Conservation (phyloP, 495 filamentous ascomycete species). For the Pseudotulostoma volvatum region DNA sequence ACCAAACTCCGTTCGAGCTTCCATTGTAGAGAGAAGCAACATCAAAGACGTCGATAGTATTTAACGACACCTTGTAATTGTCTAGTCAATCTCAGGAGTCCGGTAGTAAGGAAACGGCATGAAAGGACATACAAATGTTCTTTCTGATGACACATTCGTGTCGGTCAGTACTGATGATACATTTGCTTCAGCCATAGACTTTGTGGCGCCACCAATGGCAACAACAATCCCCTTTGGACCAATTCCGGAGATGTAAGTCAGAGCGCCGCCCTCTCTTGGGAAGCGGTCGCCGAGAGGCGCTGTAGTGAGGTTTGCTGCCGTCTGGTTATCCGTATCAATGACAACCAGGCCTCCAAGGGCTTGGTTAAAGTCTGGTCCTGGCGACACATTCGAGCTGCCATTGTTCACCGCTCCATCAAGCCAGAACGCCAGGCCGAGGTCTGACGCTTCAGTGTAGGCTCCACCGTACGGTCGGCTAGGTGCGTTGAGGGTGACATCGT, state of each 20-base stretch:
- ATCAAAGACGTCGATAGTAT: constrained; percentile 22
- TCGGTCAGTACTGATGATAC: too few species aligned
- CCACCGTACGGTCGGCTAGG: constrained; percentile 20
- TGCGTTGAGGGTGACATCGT: constrained; percentile 14
- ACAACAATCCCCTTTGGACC: constrained; percentile 22
- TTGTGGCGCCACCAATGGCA: constrained; percentile 21
- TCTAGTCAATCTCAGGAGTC: background rate
- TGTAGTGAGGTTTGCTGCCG: constrained; percentile 21
- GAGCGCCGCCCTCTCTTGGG: constrained; percentile 14
- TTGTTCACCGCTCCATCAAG: constrained; percentile 26
- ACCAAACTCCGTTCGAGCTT: constrained; percentile 14
- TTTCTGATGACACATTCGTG: constrained; percentile 3
- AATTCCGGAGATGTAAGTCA: constrained; percentile 17
- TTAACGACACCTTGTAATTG: constrained; percentile 17
- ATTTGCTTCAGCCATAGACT: too few species aligned
- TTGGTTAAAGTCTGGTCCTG: constrained; percentile 1
- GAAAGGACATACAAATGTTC: constrained; percentile 6
- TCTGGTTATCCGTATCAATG: constrained; percentile 16
- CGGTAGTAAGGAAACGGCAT: background rate
- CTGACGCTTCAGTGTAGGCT: constrained; percentile 18
- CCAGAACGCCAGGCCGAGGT: constrained; percentile 23
- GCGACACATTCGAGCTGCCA: constrained; percentile 10
- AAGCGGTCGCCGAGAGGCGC: constrained; percentile 8
- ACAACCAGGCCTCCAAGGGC: constrained; percentile 24
- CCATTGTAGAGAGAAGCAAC: constrained; percentile 13